Evolutionary conservation across 1,139 yeast species (phyloP), one percentile per base, ranked within the genome.

Genomic region (Saccharomycopsis phalli): DNA sequence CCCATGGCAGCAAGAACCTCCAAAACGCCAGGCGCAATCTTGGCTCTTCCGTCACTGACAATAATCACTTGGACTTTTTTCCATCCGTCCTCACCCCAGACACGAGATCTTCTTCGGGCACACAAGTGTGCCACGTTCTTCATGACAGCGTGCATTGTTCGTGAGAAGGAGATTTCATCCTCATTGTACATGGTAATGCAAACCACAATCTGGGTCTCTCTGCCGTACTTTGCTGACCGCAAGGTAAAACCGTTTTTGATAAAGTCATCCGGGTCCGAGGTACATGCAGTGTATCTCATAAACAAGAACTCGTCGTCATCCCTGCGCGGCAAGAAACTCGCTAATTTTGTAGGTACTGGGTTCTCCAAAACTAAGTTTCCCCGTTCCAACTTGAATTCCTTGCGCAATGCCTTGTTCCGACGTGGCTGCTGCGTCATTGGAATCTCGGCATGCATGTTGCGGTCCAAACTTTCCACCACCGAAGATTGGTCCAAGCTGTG

Each of bases 41-140:
- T 87, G 45, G 82, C 75, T 62, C 98, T 76, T 51, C 98, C 98
- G 63, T 91, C 98, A 34, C 95, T 77, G 25, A 88, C 84, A 53
- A 91, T 80, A 38, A 83, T 67, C 8, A 91, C 95, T 45, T 88
- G 95, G 25, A 88, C 78, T 59, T 87, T 88, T 56, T 91, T 86
- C 98, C 98, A 91, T 19, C 94, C 83, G 48, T 87, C 93, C 50
- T 78, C 77, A 5, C 97, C 97, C 98, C 98, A 91, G 16, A 81
- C 80, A 37, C 82, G 68, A 31, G 94, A 81, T 55, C 77, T 81
- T 42, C 74, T 71, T 57, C 97, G 74, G 13, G 81, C 74, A 55
- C 94, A 79, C 40, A 91, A 66, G 53, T 87, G 93, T 2, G 95
- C 84, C 49, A 91, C 75, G 59, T 91, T 91, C 52, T 79, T 81